phyloP scores from a whole-genome alignment of 306 rosid species.

The Cyclanthera cordifolia region DNA sequence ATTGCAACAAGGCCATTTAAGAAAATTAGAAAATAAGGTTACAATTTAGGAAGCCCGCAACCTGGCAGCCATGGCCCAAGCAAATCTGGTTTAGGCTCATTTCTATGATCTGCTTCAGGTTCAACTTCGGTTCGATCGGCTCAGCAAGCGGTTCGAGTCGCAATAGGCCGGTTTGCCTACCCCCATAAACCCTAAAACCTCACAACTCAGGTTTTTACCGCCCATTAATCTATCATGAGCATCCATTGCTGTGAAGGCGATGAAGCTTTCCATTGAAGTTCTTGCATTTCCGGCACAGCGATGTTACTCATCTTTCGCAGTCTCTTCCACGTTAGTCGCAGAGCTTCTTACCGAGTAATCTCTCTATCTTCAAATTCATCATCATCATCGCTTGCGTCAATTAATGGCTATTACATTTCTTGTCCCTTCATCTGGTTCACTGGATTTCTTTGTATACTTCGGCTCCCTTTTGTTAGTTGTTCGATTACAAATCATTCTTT shows the following conservation, averaged over 20 bases:
- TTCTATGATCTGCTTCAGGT: not conserved
- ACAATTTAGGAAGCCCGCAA: not conserved
- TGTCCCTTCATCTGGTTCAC: conserved; percentile 48
- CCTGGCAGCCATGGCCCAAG: conserved; percentile 1
- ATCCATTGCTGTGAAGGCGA: conserved; percentile 10
- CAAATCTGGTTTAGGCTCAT: not conserved
- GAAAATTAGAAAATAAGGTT: not conserved
- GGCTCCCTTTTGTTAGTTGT: conserved; percentile 57
- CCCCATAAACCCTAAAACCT: conserved; percentile 11
- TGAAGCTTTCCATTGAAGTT: conserved; percentile 12
- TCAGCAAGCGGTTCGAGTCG: not conserved
- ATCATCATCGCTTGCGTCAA: conserved; percentile 11
- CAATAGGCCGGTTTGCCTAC: not conserved
- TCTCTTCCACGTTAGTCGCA: conserved; percentile 38
- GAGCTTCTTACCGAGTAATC: conserved; percentile 58
- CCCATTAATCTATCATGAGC: conserved; percentile 15
- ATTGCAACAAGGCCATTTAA: not conserved
- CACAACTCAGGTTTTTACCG: not conserved
- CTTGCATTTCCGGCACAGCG: conserved; percentile 7
- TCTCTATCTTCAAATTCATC: conserved; percentile 23
- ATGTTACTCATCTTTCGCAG: conserved; percentile 57
- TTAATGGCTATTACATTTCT: conserved; percentile 24
- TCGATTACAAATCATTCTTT: conserved; percentile 14
- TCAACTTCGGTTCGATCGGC: not conserved
- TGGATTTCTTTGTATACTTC: conserved; percentile 38